phyloP scores from a whole-genome alignment of 371 early-diverging fungal species.

The Mucor piriformis region DNA sequence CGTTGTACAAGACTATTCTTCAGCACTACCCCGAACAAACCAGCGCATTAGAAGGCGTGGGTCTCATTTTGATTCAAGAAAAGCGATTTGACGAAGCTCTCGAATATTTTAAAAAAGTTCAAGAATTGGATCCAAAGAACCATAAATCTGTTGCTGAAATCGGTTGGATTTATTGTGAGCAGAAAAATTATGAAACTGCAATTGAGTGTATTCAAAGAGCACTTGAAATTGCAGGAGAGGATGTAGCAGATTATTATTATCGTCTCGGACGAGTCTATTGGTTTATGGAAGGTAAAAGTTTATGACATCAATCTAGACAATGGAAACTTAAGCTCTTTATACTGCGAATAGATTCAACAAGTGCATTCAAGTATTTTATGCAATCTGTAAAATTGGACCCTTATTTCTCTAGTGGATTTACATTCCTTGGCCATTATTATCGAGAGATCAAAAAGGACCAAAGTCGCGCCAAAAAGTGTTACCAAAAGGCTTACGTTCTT shows the following conservation, averaged over 20 bases:
- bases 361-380: slow-evolving; percentile 73
- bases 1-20: slow-evolving; percentile 59
- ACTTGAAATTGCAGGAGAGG: slow-evolving; percentile 43
- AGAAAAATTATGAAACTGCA: slow-evolving; percentile 58
- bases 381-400: slow-evolving; percentile 76
- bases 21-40: slow-evolving; percentile 46
- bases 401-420: slow-evolving; percentile 68
- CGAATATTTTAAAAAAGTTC: slow-evolving; percentile 53
- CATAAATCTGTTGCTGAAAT: slow-evolving; percentile 58
- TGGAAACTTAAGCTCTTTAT: neutral
- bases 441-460: slow-evolving; percentile 62
- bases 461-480: slow-evolving; percentile 79
- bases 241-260: slow-evolving; percentile 60
- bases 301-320: neutral
- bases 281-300: slow-evolving; percentile 68
- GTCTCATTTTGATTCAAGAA: slow-evolving; percentile 38
- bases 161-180: slow-evolving; percentile 67
- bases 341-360: slow-evolving; percentile 49
- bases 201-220: slow-evolving; percentile 57
- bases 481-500: slow-evolving; percentile 73
- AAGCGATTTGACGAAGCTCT: slow-evolving; percentile 59
- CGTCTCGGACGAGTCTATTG: slow-evolving; percentile 81
- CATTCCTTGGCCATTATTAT: slow-evolving; percentile 84
- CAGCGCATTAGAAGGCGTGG: slow-evolving; percentile 54
- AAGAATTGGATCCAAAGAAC: slow-evolving; percentile 48